Evolutionary conservation across 1,139 yeast genomes (phyloP).

Genomic region (Scheffersomyces titani): DNA sequence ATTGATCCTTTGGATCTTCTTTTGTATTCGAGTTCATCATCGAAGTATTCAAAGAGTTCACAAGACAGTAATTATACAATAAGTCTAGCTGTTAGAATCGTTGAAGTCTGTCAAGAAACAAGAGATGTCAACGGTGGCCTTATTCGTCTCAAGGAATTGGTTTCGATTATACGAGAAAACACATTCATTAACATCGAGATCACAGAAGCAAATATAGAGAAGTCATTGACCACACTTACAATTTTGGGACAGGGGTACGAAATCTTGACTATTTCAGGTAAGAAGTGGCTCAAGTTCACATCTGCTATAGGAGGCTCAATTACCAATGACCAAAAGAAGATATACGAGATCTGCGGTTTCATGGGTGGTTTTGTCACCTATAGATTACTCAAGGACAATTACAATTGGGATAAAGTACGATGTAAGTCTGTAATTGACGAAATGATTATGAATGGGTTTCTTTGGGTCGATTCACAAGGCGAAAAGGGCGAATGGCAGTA

Average conservation of each 20-base stretch:
- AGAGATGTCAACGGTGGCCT: constrained; percentile 79
- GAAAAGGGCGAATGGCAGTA: constrained; percentile 48
- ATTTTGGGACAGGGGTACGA: constrained; percentile 42
- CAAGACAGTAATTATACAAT: constrained; percentile 56
- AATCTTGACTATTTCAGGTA: constrained; percentile 30
- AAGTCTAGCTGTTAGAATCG: constrained; percentile 69
- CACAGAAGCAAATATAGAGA: constrained; percentile 48
- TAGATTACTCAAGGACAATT: constrained; percentile 65
- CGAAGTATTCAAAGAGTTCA: constrained; percentile 4
- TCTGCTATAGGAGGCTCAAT: constrained; percentile 32
- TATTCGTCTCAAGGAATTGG: constrained; percentile 62
- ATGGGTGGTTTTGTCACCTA: constrained; percentile 68
- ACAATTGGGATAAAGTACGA: constrained; percentile 68
- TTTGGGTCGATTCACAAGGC: constrained; percentile 79
- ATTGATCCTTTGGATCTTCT: constrained; percentile 74
- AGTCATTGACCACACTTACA: constrained; percentile 53
- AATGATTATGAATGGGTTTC: constrained; percentile 75
- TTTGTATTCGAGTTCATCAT: constrained; percentile 17
- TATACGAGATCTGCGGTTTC: constrained; percentile 71
- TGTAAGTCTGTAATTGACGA: constrained; percentile 68
- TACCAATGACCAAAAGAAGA: constrained; percentile 62
- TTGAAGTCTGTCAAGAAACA: constrained; percentile 73
- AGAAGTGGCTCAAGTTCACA: constrained; percentile 43
- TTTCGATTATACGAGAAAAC: constrained; percentile 25
- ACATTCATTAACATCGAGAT: constrained; percentile 35